A percentile compares a stretch with the other conserved stretches of the same genome.
phyloP scores from a whole-genome alignment of 2,329 filamentous ascomycete genomes.

The Fusarium sp. region DNA sequence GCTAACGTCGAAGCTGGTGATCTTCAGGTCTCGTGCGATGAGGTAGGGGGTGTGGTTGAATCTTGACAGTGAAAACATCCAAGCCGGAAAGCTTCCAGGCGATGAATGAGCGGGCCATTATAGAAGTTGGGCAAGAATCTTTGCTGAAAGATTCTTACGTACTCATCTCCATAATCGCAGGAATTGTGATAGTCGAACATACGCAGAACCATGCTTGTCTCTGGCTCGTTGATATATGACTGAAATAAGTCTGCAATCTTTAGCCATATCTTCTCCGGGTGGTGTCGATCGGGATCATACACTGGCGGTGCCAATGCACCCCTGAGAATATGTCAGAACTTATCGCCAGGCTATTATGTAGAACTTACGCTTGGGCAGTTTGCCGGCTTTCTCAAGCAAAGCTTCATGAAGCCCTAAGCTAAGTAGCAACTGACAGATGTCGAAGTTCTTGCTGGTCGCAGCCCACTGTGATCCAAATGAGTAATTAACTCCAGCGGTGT shows the following conservation, averaged over 20 bases:
- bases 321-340: background rate
- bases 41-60: background rate
- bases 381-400: background rate
- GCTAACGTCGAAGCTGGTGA: background rate
- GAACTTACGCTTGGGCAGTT: background rate
- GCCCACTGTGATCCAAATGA: constrained; percentile 4
- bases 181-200: constrained; percentile 25
- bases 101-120: background rate
- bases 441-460: background rate
- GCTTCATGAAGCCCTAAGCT: constrained; percentile 19
- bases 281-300: background rate
- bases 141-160: background rate
- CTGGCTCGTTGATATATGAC: constrained; percentile 28
- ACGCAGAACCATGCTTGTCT: constrained; percentile 8
- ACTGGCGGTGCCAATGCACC: background rate
- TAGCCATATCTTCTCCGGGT: background rate
- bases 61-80: constrained; percentile 20
- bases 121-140: constrained; percentile 33
- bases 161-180: constrained; percentile 11
- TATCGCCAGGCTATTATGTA: too few species aligned
- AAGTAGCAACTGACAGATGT: constrained; percentile 23
- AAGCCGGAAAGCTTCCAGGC: constrained; percentile 36
- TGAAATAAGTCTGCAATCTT: constrained; percentile 29
- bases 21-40: background rate
- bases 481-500: background rate